Conservation (phyloP, 345 rosid species). For the Eucalyptus virginea region DNA sequence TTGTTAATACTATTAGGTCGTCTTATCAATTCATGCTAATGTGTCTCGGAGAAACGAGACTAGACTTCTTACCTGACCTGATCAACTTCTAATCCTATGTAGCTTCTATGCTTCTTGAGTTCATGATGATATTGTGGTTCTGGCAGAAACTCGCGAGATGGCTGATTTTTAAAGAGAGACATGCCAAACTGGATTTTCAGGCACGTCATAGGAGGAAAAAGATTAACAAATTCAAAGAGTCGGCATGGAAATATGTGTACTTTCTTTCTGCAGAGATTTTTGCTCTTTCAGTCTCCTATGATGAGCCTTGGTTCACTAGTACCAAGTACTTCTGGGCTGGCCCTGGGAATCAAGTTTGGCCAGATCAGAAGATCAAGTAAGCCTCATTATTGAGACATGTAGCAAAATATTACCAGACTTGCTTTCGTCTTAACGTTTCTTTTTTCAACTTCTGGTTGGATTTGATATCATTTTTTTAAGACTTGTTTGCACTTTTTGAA, state of each 20-base stretch:
- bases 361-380: constrained; percentile 77
- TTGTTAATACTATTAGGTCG: background rate
- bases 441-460: background rate
- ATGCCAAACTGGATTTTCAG: constrained; percentile 13
- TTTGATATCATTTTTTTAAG: background rate
- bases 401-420: background rate
- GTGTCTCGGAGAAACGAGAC: background rate
- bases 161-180: constrained; percentile 42
- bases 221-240: constrained; percentile 71
- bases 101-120: background rate
- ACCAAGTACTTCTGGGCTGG: constrained; percentile 77
- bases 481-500: too few relatives aligned
- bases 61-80: background rate
- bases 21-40: background rate
- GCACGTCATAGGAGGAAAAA: constrained; percentile 32
- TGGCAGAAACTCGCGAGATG: constrained; percentile 49
- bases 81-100: background rate
- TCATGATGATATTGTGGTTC: background rate
- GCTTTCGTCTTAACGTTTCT: background rate
- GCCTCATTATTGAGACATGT: background rate
- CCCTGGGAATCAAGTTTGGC: constrained; percentile 79
- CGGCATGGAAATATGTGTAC: constrained; percentile 88
- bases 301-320: constrained; percentile 80
- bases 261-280: constrained; percentile 69
- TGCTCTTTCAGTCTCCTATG: constrained; percentile 39